Conservation (phyloP, 495 filamentous ascomycete genomes). For the Hypoxylon lenormandii region DNA sequence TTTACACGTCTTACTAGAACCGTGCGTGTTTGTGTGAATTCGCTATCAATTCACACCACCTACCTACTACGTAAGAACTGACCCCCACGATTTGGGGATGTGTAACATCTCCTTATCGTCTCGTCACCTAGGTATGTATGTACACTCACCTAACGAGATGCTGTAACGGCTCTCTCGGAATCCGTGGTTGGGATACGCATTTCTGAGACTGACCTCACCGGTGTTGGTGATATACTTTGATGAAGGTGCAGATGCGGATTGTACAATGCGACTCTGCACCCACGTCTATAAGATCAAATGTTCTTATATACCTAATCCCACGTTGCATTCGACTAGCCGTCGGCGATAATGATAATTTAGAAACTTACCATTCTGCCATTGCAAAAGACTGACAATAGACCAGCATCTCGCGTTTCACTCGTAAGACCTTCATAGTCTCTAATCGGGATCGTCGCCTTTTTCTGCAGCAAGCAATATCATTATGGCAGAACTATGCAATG, state of each 20-base stretch:
- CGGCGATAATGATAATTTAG: background rate
- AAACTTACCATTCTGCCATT: constrained; percentile 4
- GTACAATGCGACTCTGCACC: constrained; percentile 9
- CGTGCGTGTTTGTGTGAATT: too few relatives aligned
- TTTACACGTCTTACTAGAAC: constrained; percentile 18
- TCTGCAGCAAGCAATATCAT: constrained; percentile 21
- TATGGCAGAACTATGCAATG: constrained; percentile 7
- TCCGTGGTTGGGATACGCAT: background rate
- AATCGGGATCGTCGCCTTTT: background rate
- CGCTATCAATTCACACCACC: too few relatives aligned
- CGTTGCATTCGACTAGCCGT: constrained; percentile 23
- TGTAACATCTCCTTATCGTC: constrained; percentile 37
- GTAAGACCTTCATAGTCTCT: too few relatives aligned
- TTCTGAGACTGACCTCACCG: background rate
- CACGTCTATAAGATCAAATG: background rate
- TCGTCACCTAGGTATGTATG: background rate
- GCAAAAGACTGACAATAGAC: too few relatives aligned
- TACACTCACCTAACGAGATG: background rate
- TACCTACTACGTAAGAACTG: constrained; percentile 6
- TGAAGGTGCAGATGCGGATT: constrained; percentile 17
- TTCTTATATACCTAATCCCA: constrained; percentile 6
- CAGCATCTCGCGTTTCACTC: too few relatives aligned
- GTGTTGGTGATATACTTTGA: background rate
- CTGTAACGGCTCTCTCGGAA: constrained; percentile 1
- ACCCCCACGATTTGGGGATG: constrained; percentile 33